These are phyloP conservation scores for Pythium aphanidermatum DNA, from an alignment of 352 stramenopile species.

Conservation along the genomic window DNA sequence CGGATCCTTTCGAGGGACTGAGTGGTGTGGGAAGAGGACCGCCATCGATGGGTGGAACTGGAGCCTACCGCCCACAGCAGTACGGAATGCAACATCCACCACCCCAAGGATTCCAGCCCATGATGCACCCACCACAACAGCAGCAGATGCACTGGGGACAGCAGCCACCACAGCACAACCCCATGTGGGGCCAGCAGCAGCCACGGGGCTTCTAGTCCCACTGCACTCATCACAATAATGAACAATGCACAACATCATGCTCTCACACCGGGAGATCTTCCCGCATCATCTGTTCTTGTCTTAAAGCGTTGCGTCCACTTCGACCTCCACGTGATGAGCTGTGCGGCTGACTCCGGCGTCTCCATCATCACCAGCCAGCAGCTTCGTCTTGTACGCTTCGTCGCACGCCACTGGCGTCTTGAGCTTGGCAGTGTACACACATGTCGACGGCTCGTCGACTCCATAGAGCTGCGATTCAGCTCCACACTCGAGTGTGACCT, in stretches of 20 bases:
- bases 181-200: constrained; percentile 19
- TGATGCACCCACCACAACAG: constrained; percentile 13
- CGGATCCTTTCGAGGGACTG: constrained; percentile 51
- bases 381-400: constrained; percentile 12
- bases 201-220: constrained; percentile 18
- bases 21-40: constrained; percentile 5
- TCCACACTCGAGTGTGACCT: constrained; percentile 66
- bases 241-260: neutral
- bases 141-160: constrained; percentile 12
- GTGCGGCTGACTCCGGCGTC: constrained; percentile 1
- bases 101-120: constrained; percentile 14
- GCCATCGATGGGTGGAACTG: constrained; percentile 11
- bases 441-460: constrained; percentile 82
- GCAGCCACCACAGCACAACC: too few species aligned
- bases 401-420: constrained; percentile 71
- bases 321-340: constrained; percentile 61
- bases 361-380: constrained; percentile 11
- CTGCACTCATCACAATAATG: neutral
- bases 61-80: constrained; percentile 19
- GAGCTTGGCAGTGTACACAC: constrained; percentile 80
- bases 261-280: neutral
- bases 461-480: constrained; percentile 49
- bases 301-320: constrained; percentile 45
- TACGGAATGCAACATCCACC: constrained; percentile 1
- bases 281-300: too few species aligned